These are phyloP conservation scores for Entonaema liquescens DNA, from an alignment of 495 filamentous ascomycete species.

Conservation along the genomic window DNA sequence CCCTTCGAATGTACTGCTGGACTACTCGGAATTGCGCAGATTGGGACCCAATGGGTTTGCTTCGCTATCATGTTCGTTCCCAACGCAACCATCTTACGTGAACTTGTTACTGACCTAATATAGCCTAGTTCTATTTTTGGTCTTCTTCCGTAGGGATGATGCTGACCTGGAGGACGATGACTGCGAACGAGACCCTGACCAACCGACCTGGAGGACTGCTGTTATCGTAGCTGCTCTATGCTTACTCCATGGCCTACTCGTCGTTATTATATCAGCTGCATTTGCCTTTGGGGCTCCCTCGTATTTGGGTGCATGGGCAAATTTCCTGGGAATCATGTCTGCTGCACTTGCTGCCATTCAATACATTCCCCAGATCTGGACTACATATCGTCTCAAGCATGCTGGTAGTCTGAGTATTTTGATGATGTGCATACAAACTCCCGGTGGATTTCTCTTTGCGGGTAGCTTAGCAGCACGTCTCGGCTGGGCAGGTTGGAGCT, in stretches of 20 bases:
- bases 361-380: constrained; percentile 94
- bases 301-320: constrained; percentile 77
- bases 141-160: constrained; percentile 78
- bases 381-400: constrained; percentile 82
- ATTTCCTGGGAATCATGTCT: constrained; percentile 79
- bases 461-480: constrained; percentile 82
- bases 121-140: constrained; percentile 84
- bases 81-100: not conserved
- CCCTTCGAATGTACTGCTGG: constrained; percentile 85
- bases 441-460: constrained; percentile 88
- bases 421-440: constrained; percentile 99
- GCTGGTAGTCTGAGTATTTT: constrained; percentile 91
- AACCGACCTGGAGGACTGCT: constrained; percentile 78
- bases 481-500: constrained; percentile 88
- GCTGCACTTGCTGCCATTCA: constrained; percentile 85
- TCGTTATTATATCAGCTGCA: constrained; percentile 70
- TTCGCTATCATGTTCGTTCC: constrained; percentile 86
- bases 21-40: constrained; percentile 85
- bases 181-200: constrained; percentile 47
- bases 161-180: constrained; percentile 59
- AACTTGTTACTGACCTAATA: constrained; percentile 16
- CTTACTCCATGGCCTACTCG: constrained; percentile 72
- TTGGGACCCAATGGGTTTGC: constrained; percentile 89
- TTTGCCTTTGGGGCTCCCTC: constrained; percentile 65
- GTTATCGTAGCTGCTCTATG: constrained; percentile 73